phyloP scores from a whole-genome alignment of 129 eudicot species.

The Calendula officinalis region DNA sequence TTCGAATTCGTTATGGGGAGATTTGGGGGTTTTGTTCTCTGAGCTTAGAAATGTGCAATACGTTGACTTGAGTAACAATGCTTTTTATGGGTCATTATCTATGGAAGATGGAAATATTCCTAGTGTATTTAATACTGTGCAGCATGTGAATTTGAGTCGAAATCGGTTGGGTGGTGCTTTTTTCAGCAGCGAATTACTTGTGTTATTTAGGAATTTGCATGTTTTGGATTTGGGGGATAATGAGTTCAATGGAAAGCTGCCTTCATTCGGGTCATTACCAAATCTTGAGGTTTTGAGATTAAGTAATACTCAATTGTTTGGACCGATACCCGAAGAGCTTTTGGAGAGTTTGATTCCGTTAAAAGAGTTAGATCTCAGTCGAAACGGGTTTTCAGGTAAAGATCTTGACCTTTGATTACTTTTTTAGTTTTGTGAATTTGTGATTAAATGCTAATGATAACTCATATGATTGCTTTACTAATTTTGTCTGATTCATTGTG shows the following conservation, averaged over 20 bases:
- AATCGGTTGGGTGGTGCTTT: conserved; percentile 67
- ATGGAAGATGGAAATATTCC: conserved; percentile 46
- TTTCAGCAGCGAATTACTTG: conserved; percentile 43
- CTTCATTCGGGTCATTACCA: conserved; percentile 53
- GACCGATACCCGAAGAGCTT: conserved; percentile 67
- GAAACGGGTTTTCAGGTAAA: conserved; percentile 91
- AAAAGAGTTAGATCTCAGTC: conserved; percentile 88
- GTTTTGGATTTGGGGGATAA: conserved; percentile 88
- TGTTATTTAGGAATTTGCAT: conserved; percentile 63
- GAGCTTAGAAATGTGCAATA: conserved; percentile 72
- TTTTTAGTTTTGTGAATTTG: not conserved
- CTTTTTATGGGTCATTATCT: conserved; percentile 57
- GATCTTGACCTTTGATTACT: conserved; percentile 16
- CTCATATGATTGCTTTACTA: not conserved
- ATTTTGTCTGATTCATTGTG: not conserved
- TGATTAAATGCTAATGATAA: not conserved
- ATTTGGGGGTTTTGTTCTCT: conserved; percentile 46
- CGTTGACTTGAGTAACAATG: conserved; percentile 78
- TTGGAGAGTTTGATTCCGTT: conserved; percentile 55
- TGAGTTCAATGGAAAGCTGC: conserved; percentile 69
- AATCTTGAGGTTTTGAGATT: conserved; percentile 65
- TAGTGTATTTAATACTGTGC: conserved; percentile 66
- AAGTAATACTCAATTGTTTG: conserved; percentile 63
- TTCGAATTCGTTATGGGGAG: conserved; percentile 62
- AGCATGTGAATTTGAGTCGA: conserved; percentile 66